Evolutionary conservation across 495 filamentous ascomycete genomes (phyloP), one percentile per base, ranked within the genome.

Genomic region (Xylaria telfairii): DNA sequence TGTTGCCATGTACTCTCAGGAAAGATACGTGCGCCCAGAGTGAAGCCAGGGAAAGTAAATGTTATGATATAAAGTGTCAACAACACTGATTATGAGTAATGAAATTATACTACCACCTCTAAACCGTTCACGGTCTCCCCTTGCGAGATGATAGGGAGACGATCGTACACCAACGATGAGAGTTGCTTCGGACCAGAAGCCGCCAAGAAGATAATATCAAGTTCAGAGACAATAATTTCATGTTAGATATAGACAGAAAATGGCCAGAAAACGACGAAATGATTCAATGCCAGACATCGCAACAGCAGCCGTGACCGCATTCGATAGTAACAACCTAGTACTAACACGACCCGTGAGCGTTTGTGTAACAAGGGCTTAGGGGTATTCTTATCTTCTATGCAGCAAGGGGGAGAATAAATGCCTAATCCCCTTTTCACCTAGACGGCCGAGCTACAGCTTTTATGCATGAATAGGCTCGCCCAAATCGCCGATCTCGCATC

Each of bases 61-160:
- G 13, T 19, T 39, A 49, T 30, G 19, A 28, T 61, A 21, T 61
- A 51, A 30, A 19, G 28, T 61, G 59, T 69, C 12, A n/a, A 62
- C 44, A 30, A 69, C 4, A 49, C 30, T 62, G 51, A 53, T 68
- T 28, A 69, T 51, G 67, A 69, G 21, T 69, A 51, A 69, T 69
- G 67, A 69, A 26, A 26, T 26, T 42, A 3, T 51, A 69, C 26
- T 57, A 26, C 34, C 15, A 44, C 37, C 9, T 41, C 12, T n/a
- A 24, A 13, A 17, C 21, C 12, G 21, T 28, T 15, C 37, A 12
- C 21, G 3, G 4, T 42, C 37, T 28, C n/a, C 32, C 30, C 32
- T 21, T 4, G 2, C 8, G 21, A 37, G 56, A 17, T 3, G 15
- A 37, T 4, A 32, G 12, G 6, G 28, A 59, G 30, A 37, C 19